Evolutionary conservation across 306 rosid genomes (phyloP).

Genomic region (Heteromeles arbutifolia): DNA sequence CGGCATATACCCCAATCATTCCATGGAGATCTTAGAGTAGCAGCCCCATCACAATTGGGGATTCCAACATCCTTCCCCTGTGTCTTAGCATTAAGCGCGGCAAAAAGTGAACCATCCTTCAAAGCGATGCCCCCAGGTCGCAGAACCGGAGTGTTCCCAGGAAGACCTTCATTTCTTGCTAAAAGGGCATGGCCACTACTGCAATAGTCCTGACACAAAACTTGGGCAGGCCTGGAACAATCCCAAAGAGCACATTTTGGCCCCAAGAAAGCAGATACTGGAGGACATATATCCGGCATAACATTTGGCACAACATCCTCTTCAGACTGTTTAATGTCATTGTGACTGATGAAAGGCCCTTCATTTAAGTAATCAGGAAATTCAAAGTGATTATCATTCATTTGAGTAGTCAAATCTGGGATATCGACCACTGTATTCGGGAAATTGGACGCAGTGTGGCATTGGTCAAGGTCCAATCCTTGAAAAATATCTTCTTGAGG

Average conservation of each 20-base stretch:
- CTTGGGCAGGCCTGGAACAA: conserved; percentile 80
- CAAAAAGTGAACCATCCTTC: conserved; percentile 80
- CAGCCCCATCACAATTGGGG: conserved; percentile 96
- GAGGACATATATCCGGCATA: conserved; percentile 73
- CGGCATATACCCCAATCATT: conserved; percentile 78
- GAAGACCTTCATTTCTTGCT: conserved; percentile 87
- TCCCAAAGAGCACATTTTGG: conserved; percentile 98
- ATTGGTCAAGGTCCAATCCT: conserved; percentile 2
- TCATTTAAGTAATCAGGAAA: conserved; percentile 42
- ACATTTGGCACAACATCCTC: conserved; percentile 62
- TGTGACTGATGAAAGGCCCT: background rate
- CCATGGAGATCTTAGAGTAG: conserved; percentile 96
- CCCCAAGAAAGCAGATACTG: conserved; percentile 87
- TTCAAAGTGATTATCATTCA: conserved; percentile 62
- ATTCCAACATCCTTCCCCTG: conserved; percentile 92
- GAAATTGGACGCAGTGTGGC: conserved; percentile 9
- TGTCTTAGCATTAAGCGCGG: conserved; percentile 75
- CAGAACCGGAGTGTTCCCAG: conserved; percentile 80
- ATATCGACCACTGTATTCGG: background rate
- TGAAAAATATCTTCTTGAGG: background rate
- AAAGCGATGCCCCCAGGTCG: conserved; percentile 91
- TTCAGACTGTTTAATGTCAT: background rate
- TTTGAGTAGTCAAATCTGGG: conserved; percentile 36
- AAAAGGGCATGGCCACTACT: conserved; percentile 77
- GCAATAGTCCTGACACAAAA: conserved; percentile 77